These are phyloP conservation scores for Senna siamea DNA, from an alignment of 306 rosid species.

Conservation along the genomic window DNA sequence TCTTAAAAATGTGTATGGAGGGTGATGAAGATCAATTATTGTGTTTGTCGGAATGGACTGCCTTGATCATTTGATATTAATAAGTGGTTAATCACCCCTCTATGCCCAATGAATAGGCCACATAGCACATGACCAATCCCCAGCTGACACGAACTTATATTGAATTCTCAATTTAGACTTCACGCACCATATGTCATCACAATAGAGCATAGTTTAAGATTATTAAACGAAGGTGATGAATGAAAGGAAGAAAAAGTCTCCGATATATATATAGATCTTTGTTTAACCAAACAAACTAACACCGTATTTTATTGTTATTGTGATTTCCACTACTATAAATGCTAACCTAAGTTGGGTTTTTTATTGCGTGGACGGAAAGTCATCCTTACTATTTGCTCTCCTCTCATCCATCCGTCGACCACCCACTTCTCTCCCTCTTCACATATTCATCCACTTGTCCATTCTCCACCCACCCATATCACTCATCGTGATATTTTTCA, in stretches of 20 bases:
- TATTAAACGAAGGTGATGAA: neutral
- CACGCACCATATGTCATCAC: neutral
- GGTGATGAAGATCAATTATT: neutral
- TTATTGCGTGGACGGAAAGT: conserved; percentile 67
- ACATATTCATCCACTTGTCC: conserved; percentile 44
- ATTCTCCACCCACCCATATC: conserved; percentile 28
- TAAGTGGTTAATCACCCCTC: neutral
- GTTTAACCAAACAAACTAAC: neutral
- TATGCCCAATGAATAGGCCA: neutral
- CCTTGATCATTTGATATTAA: neutral
- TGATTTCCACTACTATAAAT: neutral
- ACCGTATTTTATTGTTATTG: neutral
- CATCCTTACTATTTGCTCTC: conserved; percentile 29
- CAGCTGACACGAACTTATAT: neutral
- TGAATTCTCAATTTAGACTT: neutral
- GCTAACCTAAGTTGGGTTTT: neutral
- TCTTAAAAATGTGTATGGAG: no score
- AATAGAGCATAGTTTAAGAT: neutral
- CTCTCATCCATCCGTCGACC: conserved; percentile 26
- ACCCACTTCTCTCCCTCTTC: conserved; percentile 44
- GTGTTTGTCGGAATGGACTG: neutral
- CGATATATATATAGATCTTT: neutral
- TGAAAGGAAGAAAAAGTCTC: neutral
- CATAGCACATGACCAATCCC: neutral
- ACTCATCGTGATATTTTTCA: neutral